Percentiles rank a stretch among this genome's conserved stretches.
These are phyloP conservation scores for Bryopsis sp. DNA, from an alignment of 139 green algal species.

Conservation along the genomic window DNA sequence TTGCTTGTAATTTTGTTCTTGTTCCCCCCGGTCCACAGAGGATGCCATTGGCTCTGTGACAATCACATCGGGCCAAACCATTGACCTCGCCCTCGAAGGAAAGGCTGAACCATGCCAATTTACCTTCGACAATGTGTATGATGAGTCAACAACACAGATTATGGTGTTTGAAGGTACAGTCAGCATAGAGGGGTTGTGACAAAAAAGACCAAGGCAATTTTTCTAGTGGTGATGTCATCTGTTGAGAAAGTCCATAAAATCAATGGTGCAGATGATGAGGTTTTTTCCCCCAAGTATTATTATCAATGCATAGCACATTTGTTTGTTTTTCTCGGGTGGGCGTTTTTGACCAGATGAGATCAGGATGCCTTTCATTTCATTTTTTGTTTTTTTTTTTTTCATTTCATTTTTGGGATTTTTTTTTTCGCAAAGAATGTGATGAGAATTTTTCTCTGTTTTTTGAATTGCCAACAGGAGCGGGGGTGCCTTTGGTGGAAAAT, in stretches of 20 bases:
- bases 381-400: neutral
- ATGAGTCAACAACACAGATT: constrained; percentile 31
- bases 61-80: no score
- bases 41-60: no score
- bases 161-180: constrained; percentile 55
- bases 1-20: no score
- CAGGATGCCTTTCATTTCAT: neutral
- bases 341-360: neutral
- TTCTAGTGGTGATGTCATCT: no score
- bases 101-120: constrained; percentile 25
- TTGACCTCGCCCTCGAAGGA: constrained; percentile 16
- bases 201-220: no score
- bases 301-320: no score
- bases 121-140: constrained; percentile 48
- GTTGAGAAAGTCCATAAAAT: no score
- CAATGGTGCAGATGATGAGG: no score
- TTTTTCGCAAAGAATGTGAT: neutral
- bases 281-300: no score
- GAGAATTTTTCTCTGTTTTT: neutral
- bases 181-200: no score
- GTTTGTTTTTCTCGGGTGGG: no score
- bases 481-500: constrained; percentile 57
- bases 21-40: no score
- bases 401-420: neutral
- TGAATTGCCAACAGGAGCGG: constrained; percentile 40